Percentiles rank a stretch among this genome's conserved stretches.
Conservation (phyloP, 805 yeast species). For the Ogataea pignaliae region DNA sequence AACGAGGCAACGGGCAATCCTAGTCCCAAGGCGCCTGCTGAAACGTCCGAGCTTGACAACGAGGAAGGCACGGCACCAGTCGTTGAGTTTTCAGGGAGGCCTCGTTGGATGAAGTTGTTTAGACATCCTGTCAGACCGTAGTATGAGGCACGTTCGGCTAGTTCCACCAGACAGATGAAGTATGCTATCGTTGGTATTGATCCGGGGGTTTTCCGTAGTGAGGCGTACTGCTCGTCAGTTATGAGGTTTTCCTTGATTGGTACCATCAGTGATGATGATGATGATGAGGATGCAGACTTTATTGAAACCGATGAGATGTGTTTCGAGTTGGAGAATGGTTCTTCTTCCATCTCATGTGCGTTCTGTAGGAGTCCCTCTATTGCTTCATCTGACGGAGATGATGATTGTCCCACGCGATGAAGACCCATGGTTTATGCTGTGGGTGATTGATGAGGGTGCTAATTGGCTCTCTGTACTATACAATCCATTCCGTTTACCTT, state of each 20-base stretch:
- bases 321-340: too few species aligned
- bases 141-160: constrained; percentile 53
- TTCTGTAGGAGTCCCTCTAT: too few species aligned
- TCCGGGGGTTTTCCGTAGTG: constrained; percentile 20
- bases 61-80: constrained; percentile 34
- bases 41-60: constrained; percentile 30
- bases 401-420: too few species aligned
- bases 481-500: too few species aligned
- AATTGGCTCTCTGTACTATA: too few species aligned
- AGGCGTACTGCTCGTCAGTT: neutral
- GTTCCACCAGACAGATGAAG: constrained; percentile 35
- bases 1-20: constrained; percentile 45
- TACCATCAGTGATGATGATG: neutral
- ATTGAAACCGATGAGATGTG: neutral
- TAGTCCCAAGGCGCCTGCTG: constrained; percentile 46
- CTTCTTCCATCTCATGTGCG: too few species aligned
- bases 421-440: too few species aligned
- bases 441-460: too few species aligned
- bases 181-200: constrained; percentile 22
- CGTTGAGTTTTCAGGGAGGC: constrained; percentile 41
- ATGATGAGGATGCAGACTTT: neutral
- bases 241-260: neutral
- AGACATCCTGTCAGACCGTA: constrained; percentile 45
- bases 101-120: constrained; percentile 47
- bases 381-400: too few species aligned